phyloP scores from a whole-genome alignment of 2,329 filamentous ascomycete species.

The Cladosporium phlei region DNA sequence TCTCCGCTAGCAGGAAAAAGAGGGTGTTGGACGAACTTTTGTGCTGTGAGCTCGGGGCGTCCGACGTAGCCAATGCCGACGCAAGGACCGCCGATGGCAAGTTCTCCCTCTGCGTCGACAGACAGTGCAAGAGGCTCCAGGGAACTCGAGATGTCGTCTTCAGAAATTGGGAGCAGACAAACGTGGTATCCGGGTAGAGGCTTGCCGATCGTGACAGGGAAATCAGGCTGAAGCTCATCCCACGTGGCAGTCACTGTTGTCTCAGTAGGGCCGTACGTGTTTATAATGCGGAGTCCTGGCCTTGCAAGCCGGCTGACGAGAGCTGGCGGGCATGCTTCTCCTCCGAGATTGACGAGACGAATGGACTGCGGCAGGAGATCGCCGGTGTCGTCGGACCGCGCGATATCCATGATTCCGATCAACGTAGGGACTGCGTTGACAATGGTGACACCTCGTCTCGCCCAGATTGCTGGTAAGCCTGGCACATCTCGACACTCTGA shows the following conservation, averaged over 20 bases:
- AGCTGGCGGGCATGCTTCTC: slow-evolving; percentile 14
- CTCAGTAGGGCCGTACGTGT: slow-evolving; percentile 24
- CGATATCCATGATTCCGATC: slow-evolving; percentile 14
- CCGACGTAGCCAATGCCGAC: slow-evolving; percentile 43
- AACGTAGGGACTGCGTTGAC: slow-evolving; percentile 23
- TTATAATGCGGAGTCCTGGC: slow-evolving; percentile 15
- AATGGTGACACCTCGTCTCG: slow-evolving; percentile 17
- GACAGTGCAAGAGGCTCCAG: slow-evolving; percentile 40
- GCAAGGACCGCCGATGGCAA: slow-evolving; percentile 44
- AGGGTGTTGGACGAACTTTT: slow-evolving; percentile 29
- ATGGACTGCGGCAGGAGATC: slow-evolving; percentile 18
- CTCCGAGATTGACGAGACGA: slow-evolving; percentile 21
- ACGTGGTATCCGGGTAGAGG: slow-evolving; percentile 16
- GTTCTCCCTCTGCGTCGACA: slow-evolving; percentile 34
- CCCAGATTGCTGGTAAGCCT: slow-evolving; percentile 18
- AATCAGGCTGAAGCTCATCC: slow-evolving; percentile 18
- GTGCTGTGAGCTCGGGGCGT: slow-evolving; percentile 26
- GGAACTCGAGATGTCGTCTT: not conserved
- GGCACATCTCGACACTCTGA: slow-evolving; percentile 19
- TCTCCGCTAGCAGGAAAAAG: slow-evolving; percentile 47
- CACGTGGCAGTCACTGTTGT: slow-evolving; percentile 16
- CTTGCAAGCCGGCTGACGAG: slow-evolving; percentile 1
- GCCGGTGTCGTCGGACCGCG: slow-evolving; percentile 14
- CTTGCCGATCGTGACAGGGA: slow-evolving; percentile 21
- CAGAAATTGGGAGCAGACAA: slow-evolving; percentile 14